A percentile compares a stretch with the other conserved stretches of the same genome.
These are phyloP conservation scores for Cucumis hystrix DNA, from an alignment of 306 rosid genomes.

Conservation along the genomic window DNA sequence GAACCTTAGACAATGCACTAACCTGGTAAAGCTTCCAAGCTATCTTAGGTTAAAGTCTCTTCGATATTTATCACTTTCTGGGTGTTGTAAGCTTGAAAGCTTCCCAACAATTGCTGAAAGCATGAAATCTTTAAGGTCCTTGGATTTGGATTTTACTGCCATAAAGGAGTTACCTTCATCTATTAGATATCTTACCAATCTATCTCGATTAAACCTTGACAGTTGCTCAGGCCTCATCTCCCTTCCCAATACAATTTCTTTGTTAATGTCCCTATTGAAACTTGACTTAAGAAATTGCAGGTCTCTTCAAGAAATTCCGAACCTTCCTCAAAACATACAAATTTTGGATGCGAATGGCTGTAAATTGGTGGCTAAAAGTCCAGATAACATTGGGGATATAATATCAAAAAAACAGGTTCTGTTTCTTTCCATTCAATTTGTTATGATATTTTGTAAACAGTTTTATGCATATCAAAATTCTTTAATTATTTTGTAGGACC, in stretches of 20 bases:
- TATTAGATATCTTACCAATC: background rate
- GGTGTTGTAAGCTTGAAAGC: background rate
- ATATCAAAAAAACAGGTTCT: background rate
- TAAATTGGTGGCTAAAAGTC: background rate
- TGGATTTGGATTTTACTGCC: background rate
- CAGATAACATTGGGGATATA: background rate
- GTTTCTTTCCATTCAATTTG: background rate
- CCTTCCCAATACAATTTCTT: background rate
- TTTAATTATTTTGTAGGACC: background rate
- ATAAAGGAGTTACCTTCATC: background rate
- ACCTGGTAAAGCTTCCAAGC: background rate
- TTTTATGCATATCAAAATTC: background rate
- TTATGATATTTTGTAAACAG: background rate
- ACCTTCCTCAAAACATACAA: background rate
- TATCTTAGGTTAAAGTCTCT: background rate
- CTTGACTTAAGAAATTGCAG: background rate
- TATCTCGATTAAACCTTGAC: fast-evolving
- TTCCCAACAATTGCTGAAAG: background rate
- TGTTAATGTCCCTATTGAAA: background rate
- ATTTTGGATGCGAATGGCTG: background rate
- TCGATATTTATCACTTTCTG: background rate
- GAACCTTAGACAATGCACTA: background rate
- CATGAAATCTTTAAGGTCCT: background rate
- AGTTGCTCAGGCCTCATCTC: background rate
- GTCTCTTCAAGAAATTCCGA: background rate